Conservation (phyloP, 257 asterid species). For the Nicotiana tomentosiformis region DNA sequence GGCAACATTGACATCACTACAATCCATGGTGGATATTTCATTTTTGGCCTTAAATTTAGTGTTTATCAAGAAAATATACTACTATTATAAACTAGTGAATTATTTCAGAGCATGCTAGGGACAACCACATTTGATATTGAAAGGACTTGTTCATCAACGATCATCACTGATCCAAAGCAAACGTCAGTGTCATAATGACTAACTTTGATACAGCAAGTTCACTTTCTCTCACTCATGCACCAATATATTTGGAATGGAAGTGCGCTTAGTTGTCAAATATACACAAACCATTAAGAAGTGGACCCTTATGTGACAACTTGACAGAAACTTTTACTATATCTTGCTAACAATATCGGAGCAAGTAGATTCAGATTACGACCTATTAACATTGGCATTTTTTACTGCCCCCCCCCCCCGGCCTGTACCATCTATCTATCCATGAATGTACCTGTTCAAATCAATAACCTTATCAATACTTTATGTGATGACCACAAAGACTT, state of each 20-base stretch:
- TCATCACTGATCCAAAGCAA: neutral
- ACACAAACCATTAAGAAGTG: neutral
- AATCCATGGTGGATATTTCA: neutral
- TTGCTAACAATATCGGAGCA: neutral
- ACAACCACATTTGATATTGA: neutral
- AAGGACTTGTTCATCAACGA: neutral
- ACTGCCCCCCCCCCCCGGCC: neutral
- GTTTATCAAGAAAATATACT: neutral
- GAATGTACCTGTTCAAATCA: neutral
- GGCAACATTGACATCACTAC: neutral
- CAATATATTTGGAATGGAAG: neutral
- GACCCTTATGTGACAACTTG: neutral
- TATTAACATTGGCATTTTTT: neutral
- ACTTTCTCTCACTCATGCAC: neutral
- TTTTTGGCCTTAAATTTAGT: neutral
- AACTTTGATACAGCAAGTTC: neutral
- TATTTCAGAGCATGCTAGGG: neutral
- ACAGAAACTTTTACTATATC: neutral
- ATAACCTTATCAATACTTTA: neutral
- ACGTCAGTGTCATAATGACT: neutral
- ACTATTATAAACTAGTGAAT: neutral
- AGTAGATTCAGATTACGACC: neutral
- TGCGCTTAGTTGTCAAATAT: neutral
- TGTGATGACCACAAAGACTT: neutral
- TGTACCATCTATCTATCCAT: neutral